Evolutionary conservation across 202 grass and related monocot genomes (phyloP), one percentile per base, ranked within the genome.

Genomic region (Digitaria exilis): DNA sequence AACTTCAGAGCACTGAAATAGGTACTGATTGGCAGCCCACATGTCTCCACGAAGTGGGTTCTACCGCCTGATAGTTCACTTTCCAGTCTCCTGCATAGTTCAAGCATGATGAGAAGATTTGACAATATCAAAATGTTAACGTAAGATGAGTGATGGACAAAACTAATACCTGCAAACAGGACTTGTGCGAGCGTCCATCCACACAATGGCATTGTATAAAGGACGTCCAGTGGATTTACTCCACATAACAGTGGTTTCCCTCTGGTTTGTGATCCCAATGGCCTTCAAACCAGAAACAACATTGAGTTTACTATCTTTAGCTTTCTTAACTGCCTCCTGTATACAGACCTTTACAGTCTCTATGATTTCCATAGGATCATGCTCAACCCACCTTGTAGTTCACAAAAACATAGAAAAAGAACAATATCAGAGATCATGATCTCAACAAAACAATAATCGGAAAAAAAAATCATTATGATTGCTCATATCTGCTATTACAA

Each of bases 151-250:
- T 3, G 49, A 46, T 54, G 25, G 57, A 37, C 0, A 74, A 86
- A 66, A 72, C 14, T 12, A n/a, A 45, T 12, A 95, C 93, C 88
- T 87, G 89, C 96, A 98, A 54, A 98, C 85, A 35, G 93, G 62
- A 81, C 89, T 96, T 67, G 96, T 98, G 59, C 96, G 93, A 51
- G 71, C 93, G 82, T 98, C 96, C 96, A 96, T 98, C 96, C 96
- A 96, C 57, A 98, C 96, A 81, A 98, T 90, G 5, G 96, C 96
- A 73, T 98, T 96, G 78, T 98, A 90, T 1, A 98, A 81, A 5
- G 96, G 96, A 71, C 39, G 84, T 4, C 96, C 93, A 51, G 96
- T 96, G 75, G 93, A 92, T 78, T 91, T 95, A 76, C 96, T 95
- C 96, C 96, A 98, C 71, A 92, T 80, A 65, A 98, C 92, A 0